These are phyloP conservation scores for Salvia hispanica DNA, from an alignment of 257 asterid species.

Conservation along the genomic window DNA sequence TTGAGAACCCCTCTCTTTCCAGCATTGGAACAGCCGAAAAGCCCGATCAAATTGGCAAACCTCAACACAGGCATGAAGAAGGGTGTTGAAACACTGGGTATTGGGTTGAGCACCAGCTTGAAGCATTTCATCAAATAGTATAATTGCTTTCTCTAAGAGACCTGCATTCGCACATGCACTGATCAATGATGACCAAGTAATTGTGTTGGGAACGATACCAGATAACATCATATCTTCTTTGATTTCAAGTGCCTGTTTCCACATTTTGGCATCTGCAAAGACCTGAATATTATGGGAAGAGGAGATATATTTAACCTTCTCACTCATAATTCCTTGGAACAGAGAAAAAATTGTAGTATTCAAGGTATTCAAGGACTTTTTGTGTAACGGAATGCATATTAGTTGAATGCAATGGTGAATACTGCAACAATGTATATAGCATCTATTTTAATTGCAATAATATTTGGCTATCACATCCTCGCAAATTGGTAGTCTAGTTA, in stretches of 20 bases:
- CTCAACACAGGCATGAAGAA: conserved; percentile 94
- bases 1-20: conserved; percentile 67
- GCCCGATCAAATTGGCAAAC: conserved; percentile 92
- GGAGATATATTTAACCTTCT: conserved; percentile 37
- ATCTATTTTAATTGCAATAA: conserved; percentile 24
- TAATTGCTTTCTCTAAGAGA: conserved; percentile 73
- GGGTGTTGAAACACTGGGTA: conserved; percentile 75
- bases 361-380: conserved; percentile 30
- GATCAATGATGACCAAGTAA: conserved; percentile 91
- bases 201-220: conserved; percentile 70
- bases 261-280: conserved; percentile 91
- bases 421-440: conserved; percentile 25
- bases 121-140: conserved; percentile 83
- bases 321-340: conserved; percentile 36
- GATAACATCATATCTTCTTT: conserved; percentile 81
- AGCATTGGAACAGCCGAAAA: conserved; percentile 75
- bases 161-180: conserved; percentile 92
- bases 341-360: conserved; percentile 31
- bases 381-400: conserved; percentile 23
- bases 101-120: conserved; percentile 76
- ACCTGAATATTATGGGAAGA: conserved; percentile 66
- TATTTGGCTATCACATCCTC: conserved; percentile 18
- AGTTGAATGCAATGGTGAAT: conserved; percentile 34
- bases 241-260: conserved; percentile 76
- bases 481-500: conserved; percentile 27